phyloP scores from a whole-genome alignment of 2,329 filamentous ascomycete genomes.

The Arthrobotrys sinensis region DNA sequence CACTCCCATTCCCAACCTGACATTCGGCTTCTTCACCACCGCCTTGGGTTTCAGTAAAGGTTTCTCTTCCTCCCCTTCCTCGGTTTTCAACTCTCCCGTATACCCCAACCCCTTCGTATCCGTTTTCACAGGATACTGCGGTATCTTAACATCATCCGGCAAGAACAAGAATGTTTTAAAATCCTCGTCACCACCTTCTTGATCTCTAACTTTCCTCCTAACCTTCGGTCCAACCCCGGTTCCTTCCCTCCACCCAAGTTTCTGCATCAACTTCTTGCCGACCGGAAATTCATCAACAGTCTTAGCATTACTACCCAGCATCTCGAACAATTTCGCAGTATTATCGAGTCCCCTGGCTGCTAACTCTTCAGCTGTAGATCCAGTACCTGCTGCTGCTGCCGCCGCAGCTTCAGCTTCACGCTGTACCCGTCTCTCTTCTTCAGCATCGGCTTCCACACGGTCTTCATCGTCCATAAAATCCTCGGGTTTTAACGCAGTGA shows the following conservation, averaged over 20 bases:
- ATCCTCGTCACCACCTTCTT: slow-evolving; percentile 68
- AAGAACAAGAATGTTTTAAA: slow-evolving; percentile 81
- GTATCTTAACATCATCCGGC: slow-evolving; percentile 82
- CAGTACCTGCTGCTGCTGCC: slow-evolving; percentile 78
- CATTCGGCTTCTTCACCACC: slow-evolving; percentile 71
- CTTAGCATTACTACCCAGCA: slow-evolving; percentile 73
- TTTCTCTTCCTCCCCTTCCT: slow-evolving; percentile 67
- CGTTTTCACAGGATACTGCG: slow-evolving; percentile 76
- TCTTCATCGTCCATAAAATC: slow-evolving; percentile 99
- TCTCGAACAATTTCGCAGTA: slow-evolving; percentile 74
- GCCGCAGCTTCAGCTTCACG: slow-evolving; percentile 70
- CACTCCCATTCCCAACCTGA: slow-evolving; percentile 82
- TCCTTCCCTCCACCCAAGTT: slow-evolving; percentile 96
- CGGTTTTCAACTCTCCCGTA: slow-evolving; percentile 71
- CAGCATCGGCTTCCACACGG: slow-evolving; percentile 82
- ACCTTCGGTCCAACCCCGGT: slow-evolving; percentile 93
- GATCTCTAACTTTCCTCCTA: slow-evolving; percentile 79
- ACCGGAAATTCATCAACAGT: slow-evolving; percentile 80
- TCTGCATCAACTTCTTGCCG: slow-evolving; percentile 85
- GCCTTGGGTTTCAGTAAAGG: slow-evolving; percentile 63
- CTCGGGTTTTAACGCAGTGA: slow-evolving; percentile 77
- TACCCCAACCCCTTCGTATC: slow-evolving; percentile 81
- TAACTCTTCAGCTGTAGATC: slow-evolving; percentile 75
- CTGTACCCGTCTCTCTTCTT: slow-evolving; percentile 80
- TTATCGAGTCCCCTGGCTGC: slow-evolving; percentile 68